Percentiles rank a stretch among this genome's conserved stretches.
These are phyloP conservation scores for Tillandsia leiboldiana DNA, from an alignment of 176 grass and related monocot genomes.

Conservation along the genomic window DNA sequence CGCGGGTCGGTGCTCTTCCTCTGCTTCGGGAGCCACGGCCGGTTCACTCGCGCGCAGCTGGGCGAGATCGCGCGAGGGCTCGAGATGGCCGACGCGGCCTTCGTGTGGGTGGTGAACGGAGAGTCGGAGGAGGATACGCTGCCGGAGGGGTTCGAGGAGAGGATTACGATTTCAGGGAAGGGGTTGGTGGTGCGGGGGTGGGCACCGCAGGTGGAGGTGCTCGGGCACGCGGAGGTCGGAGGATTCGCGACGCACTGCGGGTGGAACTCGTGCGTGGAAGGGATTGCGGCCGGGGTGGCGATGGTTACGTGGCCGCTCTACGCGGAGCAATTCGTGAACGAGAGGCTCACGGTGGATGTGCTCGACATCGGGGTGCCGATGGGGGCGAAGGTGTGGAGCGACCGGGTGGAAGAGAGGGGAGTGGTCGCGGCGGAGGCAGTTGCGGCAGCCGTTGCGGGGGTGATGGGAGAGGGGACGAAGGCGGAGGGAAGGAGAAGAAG, in stretches of 20 bases:
- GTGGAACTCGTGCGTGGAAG: slow-evolving; percentile 23
- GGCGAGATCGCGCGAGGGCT: slow-evolving; percentile 29
- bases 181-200: slow-evolving; percentile 13
- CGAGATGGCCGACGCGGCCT: slow-evolving; percentile 26
- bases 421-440: slow-evolving; percentile 5
- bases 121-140: background rate
- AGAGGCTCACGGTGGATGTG: slow-evolving; percentile 13
- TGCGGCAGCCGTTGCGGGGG: slow-evolving; percentile 3
- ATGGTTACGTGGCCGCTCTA: slow-evolving; percentile 46
- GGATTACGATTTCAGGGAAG: background rate
- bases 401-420: background rate
- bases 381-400: slow-evolving; percentile 6
- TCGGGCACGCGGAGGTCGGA: slow-evolving; percentile 2
- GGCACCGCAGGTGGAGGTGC: slow-evolving; percentile 17
- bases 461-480: slow-evolving; percentile 11
- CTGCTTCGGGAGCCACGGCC: slow-evolving; percentile 29
- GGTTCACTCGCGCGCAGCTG: slow-evolving; percentile 21
- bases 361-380: background rate
- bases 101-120: slow-evolving; percentile 25
- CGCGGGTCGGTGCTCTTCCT: slow-evolving; percentile 26
- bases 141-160: slow-evolving; percentile 20
- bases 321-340: slow-evolving; percentile 31
- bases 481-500: slow-evolving; percentile 13
- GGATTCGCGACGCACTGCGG: slow-evolving; percentile 23
- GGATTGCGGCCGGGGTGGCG: slow-evolving; percentile 10